Evolutionary conservation across 2,329 filamentous ascomycete genomes (phyloP).

Genomic region (Curvularia sp.): DNA sequence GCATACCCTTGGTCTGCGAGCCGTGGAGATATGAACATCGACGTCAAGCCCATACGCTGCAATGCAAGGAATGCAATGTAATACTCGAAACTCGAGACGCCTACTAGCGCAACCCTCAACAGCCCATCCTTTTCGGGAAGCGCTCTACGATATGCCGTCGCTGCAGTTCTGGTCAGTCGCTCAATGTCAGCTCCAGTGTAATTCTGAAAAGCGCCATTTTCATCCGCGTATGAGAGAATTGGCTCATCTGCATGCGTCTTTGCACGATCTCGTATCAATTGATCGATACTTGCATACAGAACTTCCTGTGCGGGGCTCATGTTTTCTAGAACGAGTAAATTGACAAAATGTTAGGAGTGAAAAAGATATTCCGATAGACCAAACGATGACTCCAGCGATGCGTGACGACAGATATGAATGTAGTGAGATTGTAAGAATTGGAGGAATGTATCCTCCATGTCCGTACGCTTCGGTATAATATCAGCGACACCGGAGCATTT

Average conservation of each 20-base stretch:
- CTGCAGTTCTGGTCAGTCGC: background rate
- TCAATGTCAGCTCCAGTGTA: background rate
- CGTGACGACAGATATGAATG: background rate
- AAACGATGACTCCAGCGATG: background rate
- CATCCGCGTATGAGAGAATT: too few relatives aligned
- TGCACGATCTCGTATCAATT: background rate
- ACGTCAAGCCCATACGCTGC: too few relatives aligned
- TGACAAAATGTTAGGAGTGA: background rate
- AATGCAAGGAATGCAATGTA: too few relatives aligned
- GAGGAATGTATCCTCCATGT: background rate
- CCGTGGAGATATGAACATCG: too few relatives aligned
- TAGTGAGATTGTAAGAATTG: background rate
- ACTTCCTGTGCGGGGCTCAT: background rate
- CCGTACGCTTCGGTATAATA: too few relatives aligned
- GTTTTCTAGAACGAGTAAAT: background rate
- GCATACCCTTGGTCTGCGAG: too few relatives aligned
- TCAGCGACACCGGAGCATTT: too few relatives aligned
- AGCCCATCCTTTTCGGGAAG: background rate
- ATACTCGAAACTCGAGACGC: background rate
- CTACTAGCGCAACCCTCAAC: background rate
- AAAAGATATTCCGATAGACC: background rate
- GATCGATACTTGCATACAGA: background rate
- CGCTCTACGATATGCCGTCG: background rate
- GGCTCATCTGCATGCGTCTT: background rate
- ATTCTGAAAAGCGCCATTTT: background rate